Conservation (phyloP, 768 basidiomycete genomes). For the Hemileccinum rubropunctum region DNA sequence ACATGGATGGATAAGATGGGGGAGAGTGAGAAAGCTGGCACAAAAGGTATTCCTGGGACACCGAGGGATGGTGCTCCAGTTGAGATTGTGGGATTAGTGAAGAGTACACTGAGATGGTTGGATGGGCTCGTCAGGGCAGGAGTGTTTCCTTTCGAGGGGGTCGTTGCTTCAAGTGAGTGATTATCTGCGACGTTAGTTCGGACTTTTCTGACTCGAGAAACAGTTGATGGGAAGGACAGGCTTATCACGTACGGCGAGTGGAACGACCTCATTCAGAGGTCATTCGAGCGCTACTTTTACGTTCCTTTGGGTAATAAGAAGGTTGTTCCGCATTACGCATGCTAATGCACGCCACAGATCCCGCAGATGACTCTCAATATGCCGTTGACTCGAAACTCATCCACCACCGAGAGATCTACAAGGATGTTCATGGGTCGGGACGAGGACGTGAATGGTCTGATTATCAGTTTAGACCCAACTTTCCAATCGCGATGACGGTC, state of each 20-base stretch:
- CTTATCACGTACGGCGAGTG: constrained; percentile 89
- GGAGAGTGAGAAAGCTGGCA: constrained; percentile 86
- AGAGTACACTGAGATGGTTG: constrained; percentile 92
- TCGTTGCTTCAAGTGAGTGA: constrained; percentile 71
- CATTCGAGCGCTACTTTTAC: constrained; percentile 91
- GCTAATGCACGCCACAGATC: constrained; percentile 45
- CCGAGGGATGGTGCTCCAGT: constrained; percentile 95
- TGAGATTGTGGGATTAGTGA: constrained; percentile 91
- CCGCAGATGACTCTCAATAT: constrained; percentile 67
- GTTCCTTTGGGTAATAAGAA: constrained; percentile 64
- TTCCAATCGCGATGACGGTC: constrained; percentile 94
- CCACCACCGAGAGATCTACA: constrained; percentile 94
- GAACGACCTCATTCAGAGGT: constrained; percentile 76
- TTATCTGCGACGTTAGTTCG: background rate
- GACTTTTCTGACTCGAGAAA: constrained; percentile 1
- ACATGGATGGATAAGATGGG: constrained; percentile 99
- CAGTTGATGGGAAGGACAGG: constrained; percentile 68
- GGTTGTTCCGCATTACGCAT: background rate
- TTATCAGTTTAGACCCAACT: constrained; percentile 93
- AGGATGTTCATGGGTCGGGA: constrained; percentile 94
- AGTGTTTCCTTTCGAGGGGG: constrained; percentile 88
- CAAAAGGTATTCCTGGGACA: constrained; percentile 93
- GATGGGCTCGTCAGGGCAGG: constrained; percentile 58
- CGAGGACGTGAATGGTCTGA: constrained; percentile 91
- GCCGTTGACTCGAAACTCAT: constrained; percentile 66